These are phyloP conservation scores for Dryadomyces quercivorus DNA, from an alignment of 2,329 filamentous ascomycete genomes.

Conservation along the genomic window DNA sequence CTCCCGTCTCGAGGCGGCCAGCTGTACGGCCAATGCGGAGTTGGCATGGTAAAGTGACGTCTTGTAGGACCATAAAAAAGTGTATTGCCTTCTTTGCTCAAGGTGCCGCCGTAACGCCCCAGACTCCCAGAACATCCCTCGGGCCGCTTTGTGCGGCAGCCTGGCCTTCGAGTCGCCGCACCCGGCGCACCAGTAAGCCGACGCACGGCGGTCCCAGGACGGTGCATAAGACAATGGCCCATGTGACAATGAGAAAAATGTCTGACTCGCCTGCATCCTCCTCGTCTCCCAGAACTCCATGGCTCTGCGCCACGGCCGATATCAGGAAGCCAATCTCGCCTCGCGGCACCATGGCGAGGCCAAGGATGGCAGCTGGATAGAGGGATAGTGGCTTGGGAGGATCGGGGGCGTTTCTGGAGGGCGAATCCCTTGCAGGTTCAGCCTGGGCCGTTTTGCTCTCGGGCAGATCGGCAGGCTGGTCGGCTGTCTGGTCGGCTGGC, in stretches of 20 bases:
- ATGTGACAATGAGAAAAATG: conserved; percentile 39
- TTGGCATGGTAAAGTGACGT: neutral
- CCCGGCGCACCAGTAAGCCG: conserved; percentile 31
- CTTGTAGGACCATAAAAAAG: too few relatives aligned
- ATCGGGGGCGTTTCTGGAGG: conserved; percentile 12
- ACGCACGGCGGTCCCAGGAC: conserved; percentile 36
- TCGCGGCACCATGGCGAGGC: conserved; percentile 58
- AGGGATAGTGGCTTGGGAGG: conserved; percentile 42
- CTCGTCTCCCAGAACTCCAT: conserved; percentile 25
- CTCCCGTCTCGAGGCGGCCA: neutral
- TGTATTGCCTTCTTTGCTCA: too few relatives aligned
- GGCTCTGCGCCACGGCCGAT: conserved; percentile 50
- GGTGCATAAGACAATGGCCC: conserved; percentile 44
- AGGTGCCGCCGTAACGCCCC: neutral
- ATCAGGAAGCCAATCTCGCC: conserved; percentile 74
- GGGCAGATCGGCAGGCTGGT: too few relatives aligned
- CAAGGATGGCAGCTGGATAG: conserved; percentile 55
- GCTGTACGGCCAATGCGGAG: neutral
- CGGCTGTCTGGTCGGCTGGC: too few relatives aligned
- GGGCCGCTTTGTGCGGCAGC: neutral
- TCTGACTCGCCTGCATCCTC: conserved; percentile 18
- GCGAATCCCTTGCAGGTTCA: too few relatives aligned
- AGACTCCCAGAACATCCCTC: neutral
- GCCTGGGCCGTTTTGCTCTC: too few relatives aligned
- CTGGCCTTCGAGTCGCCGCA: conserved; percentile 20